phyloP scores from a whole-genome alignment of 441 rosid species.

The Hura crepitans region DNA sequence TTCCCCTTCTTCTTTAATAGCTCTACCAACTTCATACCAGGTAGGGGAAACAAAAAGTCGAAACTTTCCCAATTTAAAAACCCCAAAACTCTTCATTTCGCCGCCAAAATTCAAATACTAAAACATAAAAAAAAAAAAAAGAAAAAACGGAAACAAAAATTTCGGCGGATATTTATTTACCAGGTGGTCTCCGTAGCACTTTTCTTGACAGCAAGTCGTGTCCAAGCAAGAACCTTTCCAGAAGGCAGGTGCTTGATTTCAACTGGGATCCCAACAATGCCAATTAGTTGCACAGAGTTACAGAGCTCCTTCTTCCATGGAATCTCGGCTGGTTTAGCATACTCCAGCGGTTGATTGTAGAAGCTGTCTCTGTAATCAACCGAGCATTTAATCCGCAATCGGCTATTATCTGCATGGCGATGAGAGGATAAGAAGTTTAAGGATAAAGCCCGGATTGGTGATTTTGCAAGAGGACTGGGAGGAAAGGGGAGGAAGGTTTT shows the following conservation, averaged over 20 bases:
- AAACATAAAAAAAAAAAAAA: background rate
- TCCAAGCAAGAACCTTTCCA: constrained; percentile 55
- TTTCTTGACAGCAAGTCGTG: constrained; percentile 49
- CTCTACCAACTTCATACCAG: background rate
- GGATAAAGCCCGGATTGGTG: constrained; percentile 10
- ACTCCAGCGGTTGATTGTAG: constrained; percentile 24
- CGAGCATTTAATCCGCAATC: constrained; percentile 31
- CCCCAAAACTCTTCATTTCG: background rate
- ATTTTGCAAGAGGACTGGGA: constrained; percentile 8
- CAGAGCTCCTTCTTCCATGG: constrained; percentile 61
- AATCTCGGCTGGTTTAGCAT: constrained; percentile 44
- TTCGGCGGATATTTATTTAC: constrained; percentile 22
- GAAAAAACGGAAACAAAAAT: background rate
- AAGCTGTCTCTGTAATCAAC: constrained; percentile 31
- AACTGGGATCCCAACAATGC: constrained; percentile 43
- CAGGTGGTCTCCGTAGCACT: constrained; percentile 49
- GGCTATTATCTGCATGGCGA: background rate
- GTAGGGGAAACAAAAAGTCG: background rate
- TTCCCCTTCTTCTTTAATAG: background rate
- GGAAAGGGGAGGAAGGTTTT: constrained; percentile 15
- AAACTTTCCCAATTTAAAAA: background rate
- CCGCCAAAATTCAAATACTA: background rate
- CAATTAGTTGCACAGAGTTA: constrained; percentile 54
- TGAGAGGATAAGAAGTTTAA: constrained; percentile 1
- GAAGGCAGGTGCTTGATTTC: constrained; percentile 52